phyloP scores from a whole-genome alignment of 192 early-diverging fungal species.

The Coemansia sp. region DNA sequence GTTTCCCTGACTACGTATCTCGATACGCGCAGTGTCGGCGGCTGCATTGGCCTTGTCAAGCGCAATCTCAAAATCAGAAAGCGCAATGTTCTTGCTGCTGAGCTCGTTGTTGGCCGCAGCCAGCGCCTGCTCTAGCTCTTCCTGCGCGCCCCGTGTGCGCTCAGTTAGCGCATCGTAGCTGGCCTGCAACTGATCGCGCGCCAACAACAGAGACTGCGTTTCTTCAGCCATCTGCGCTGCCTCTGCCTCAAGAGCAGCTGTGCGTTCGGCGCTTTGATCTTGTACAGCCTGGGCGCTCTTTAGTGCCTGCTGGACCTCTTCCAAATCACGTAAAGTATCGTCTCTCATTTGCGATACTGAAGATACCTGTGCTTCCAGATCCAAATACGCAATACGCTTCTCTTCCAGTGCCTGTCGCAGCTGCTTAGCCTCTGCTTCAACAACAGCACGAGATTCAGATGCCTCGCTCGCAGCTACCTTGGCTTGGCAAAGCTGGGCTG shows the following conservation, averaged over 20 bases:
- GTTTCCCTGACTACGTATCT: conserved; percentile 8
- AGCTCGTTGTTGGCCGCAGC: conserved; percentile 22
- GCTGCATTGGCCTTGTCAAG: conserved; percentile 33
- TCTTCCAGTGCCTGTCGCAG: conserved; percentile 6
- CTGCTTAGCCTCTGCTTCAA: background rate
- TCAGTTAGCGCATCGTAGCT: conserved; percentile 12
- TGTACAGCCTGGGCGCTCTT: background rate
- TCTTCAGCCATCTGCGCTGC: conserved; percentile 5
- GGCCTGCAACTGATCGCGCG: conserved; percentile 15
- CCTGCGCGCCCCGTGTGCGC: conserved; percentile 18
- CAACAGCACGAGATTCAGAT: background rate
- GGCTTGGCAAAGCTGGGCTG: background rate
- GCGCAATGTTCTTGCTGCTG: conserved; percentile 24
- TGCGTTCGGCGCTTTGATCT: background rate
- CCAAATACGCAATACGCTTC: background rate
- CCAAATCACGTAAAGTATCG: background rate
- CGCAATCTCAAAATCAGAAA: conserved; percentile 25
- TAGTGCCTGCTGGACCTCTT: background rate
- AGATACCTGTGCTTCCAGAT: conserved; percentile 1
- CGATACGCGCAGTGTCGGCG: conserved; percentile 9
- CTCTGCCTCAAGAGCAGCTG: conserved; percentile 1
- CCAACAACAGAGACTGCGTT: background rate
- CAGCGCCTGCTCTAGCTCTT: conserved; percentile 29
- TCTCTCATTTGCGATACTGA: background rate
- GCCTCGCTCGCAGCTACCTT: background rate